Base-by-base conservation (phyloP, 2,329 filamentous ascomycete species). In the Penicillium glabrum region DNA sequence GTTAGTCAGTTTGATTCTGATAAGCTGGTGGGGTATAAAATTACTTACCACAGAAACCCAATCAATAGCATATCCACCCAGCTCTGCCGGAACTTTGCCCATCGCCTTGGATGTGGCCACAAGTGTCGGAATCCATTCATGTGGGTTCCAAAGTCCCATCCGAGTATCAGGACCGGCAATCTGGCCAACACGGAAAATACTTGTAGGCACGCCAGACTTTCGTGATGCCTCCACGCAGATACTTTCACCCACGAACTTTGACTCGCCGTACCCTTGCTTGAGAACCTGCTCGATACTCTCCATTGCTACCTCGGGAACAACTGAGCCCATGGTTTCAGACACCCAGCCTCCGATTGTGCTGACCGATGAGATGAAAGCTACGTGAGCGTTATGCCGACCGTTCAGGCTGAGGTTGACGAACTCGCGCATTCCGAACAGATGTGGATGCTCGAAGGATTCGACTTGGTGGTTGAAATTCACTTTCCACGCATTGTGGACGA, bases 101-200 rank as follows among this genome's bases (percentile, higher is more conserved):
- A 37, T 37, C 5, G 16, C 33, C 23, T 80, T 70, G 0, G 82
- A 84, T 50, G 81, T 84, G 0, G 77, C 74, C 19, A 78, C 62
- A n/a, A 78, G 62, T 7, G 68, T 71, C 0, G 84, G 85, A 3
- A 87, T 67, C 80, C 82, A 86, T 60, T 87, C 84, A 9, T 82
- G 77, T 19, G 70, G 73, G 58, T 83, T 85, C 84, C 84, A 87
- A 27, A 66, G 63, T 2, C 83, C 83, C 23, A 68, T 68, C 54
- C 54, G 59, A 3, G 43, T 61, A 21, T 56, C 68, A 48, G 65
- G 56, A 3, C 72, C 73, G 13, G 64, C 70, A 21, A 75, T 65
- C 54, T 75, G 73, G 9, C 73, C 73, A 4, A 74, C 67, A 1
- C 73, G 70, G 45, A 64, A 58, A 9, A 73, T 58, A 2, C 57